Evolutionary conservation across 1,284 basidiomycete species (phyloP).

Genomic region (Microbotryum silenes-acaulis): DNA sequence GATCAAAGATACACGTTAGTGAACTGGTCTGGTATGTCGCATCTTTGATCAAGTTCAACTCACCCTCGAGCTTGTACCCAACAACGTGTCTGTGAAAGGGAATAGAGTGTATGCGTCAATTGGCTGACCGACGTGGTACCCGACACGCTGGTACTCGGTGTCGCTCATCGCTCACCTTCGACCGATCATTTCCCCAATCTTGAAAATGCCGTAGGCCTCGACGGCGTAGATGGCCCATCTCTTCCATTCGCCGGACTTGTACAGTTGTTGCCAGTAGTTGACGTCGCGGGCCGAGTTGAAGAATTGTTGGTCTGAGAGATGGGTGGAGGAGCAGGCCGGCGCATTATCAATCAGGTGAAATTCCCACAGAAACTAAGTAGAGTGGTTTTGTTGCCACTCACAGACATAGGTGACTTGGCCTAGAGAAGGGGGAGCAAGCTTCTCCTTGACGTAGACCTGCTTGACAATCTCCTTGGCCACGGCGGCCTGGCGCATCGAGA

Average conservation of each 20-base stretch:
- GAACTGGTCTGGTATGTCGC: too few species aligned
- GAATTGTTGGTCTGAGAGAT: conserved; percentile 55
- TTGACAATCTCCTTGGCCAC: conserved; percentile 77
- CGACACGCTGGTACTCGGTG: not conserved
- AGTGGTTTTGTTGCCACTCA: not conserved
- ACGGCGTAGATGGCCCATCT: conserved; percentile 69
- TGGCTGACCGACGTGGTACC: not conserved
- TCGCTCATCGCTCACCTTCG: conserved; percentile 49
- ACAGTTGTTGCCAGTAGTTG: conserved; percentile 61
- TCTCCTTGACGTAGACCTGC: conserved; percentile 84
- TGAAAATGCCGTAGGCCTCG: conserved; percentile 82
- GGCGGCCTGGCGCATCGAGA: conserved; percentile 39
- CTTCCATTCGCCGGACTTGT: conserved; percentile 67
- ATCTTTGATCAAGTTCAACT: too few species aligned
- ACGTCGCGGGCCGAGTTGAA: conserved; percentile 59
- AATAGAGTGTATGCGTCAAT: not conserved
- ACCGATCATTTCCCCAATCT: conserved; percentile 87
- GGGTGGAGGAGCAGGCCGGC: not conserved
- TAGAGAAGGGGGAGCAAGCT: conserved; percentile 70
- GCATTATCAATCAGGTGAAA: not conserved
- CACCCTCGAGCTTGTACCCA: conserved; percentile 56
- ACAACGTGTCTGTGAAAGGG: conserved; percentile 47
- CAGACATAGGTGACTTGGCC: conserved; percentile 54
- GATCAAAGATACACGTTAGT: too few species aligned
- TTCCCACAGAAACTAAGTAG: not conserved